Evolutionary conservation across 2,329 filamentous ascomycete genomes (phyloP).

Genomic region (Diaporthe vexans): DNA sequence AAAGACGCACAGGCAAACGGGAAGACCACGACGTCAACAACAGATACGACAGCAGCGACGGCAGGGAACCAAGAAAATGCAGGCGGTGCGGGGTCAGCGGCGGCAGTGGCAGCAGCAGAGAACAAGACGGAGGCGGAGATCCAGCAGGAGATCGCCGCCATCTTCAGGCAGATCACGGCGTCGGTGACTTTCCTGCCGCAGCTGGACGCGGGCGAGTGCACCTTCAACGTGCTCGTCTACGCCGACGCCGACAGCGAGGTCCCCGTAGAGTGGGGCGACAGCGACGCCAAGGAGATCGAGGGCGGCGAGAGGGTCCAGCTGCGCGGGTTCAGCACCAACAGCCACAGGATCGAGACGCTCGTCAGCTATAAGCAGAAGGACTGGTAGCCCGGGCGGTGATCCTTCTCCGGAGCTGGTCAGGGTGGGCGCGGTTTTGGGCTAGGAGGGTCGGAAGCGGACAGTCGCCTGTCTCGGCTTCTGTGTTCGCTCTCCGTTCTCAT

Average conservation of each 20-base stretch:
- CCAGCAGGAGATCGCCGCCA: conserved; percentile 93
- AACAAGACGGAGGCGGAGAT: conserved; percentile 96
- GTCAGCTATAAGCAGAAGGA: conserved; percentile 78
- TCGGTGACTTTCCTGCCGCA: conserved; percentile 97
- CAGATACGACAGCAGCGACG: conserved; percentile 39
- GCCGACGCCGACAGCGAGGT: conserved; percentile 97
- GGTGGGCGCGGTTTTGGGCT: not conserved
- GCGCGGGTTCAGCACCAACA: conserved; percentile 95
- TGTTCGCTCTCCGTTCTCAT: not conserved
- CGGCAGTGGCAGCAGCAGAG: conserved; percentile 49
- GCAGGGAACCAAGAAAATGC: conserved; percentile 29
- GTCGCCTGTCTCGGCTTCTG: not conserved
- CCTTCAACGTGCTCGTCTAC: conserved; percentile 98
- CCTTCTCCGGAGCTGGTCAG: not conserved
- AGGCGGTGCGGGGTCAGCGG: not conserved
- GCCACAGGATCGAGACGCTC: conserved; percentile 92
- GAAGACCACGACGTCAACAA: conserved; percentile 34
- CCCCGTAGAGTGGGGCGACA: conserved; percentile 98
- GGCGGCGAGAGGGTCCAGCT: conserved; percentile 96
- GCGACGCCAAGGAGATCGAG: conserved; percentile 95
- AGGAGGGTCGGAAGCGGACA: not conserved
- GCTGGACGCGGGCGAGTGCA: conserved; percentile 88
- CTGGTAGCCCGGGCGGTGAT: conserved; percentile 43
- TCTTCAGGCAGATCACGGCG: conserved; percentile 98
- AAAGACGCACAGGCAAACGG: conserved; percentile 63